phyloP scores from a whole-genome alignment of 2,329 filamentous ascomycete species.

The Cadophora gregata region DNA sequence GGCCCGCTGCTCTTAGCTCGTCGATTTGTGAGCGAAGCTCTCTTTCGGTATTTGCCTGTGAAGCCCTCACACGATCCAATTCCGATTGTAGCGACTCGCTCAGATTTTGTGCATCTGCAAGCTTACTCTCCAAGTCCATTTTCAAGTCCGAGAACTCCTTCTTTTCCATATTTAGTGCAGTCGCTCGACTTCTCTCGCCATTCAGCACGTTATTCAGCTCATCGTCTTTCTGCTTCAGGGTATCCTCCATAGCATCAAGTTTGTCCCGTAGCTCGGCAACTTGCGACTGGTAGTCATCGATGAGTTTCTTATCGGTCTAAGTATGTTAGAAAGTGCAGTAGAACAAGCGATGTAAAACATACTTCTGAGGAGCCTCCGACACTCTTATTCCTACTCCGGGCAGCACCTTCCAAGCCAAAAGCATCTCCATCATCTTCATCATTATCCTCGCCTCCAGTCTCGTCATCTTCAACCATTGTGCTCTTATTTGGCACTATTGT shows the following conservation, averaged over 20 bases:
- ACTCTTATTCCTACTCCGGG: conserved; percentile 46
- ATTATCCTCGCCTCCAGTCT: conserved; percentile 69
- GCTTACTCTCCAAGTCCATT: conserved; percentile 71
- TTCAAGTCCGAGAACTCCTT: conserved; percentile 73
- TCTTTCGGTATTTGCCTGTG: conserved; percentile 68
- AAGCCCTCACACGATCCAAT: conserved; percentile 72
- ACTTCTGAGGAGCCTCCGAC: conserved; percentile 47
- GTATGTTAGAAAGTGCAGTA: conserved; percentile 31
- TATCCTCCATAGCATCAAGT: conserved; percentile 72
- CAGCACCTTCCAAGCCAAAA: conserved; percentile 61
- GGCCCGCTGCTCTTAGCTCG: conserved; percentile 49
- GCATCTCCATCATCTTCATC: conserved; percentile 82
- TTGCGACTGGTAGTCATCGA: conserved; percentile 82
- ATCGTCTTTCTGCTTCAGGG: conserved; percentile 73
- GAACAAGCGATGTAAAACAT: conserved; percentile 25
- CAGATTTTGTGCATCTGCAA: conserved; percentile 76
- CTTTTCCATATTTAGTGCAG: conserved; percentile 65
- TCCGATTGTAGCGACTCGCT: conserved; percentile 82
- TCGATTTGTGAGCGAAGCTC: conserved; percentile 69
- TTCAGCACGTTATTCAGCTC: conserved; percentile 67
- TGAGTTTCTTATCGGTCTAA: conserved; percentile 70
- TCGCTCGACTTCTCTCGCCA: conserved; percentile 60
- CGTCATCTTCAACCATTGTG: conserved; percentile 95
- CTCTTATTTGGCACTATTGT: conserved; percentile 98
- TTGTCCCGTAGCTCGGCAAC: conserved; percentile 77